Evolutionary conservation across 2,329 filamentous ascomycete genomes (phyloP).

Genomic region (Furcasterigmium sp.): DNA sequence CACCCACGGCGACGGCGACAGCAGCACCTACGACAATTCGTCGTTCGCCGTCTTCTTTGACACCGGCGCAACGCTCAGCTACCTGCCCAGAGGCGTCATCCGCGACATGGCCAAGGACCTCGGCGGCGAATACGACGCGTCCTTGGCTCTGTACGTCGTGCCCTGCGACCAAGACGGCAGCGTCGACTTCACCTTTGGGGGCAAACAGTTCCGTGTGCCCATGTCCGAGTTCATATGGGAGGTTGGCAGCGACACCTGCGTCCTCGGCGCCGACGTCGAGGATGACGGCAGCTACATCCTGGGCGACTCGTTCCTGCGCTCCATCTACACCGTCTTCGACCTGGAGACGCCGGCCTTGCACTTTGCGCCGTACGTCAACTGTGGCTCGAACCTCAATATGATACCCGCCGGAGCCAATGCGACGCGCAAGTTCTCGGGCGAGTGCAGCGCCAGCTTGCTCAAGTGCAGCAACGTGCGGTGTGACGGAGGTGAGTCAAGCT

Average conservation of each 20-base stretch:
- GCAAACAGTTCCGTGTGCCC: slow-evolving; percentile 35
- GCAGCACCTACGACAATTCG: slow-evolving; percentile 17
- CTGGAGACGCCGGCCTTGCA: slow-evolving; percentile 18
- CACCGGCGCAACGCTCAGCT: slow-evolving; percentile 62
- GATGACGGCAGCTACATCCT: slow-evolving; percentile 25
- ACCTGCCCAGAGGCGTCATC: slow-evolving; percentile 55
- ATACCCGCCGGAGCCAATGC: slow-evolving; percentile 16
- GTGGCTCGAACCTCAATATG: slow-evolving; percentile 16
- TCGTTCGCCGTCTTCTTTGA: slow-evolving; percentile 51
- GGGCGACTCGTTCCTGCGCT: slow-evolving; percentile 38
- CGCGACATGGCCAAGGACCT: slow-evolving; percentile 35
- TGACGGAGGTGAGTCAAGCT: neutral
- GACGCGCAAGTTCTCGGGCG: slow-evolving; percentile 14
- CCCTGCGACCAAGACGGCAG: slow-evolving; percentile 36
- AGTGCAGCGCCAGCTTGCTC: slow-evolving; percentile 10
- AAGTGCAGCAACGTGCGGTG: slow-evolving; percentile 1
- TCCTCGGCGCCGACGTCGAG: slow-evolving; percentile 41
- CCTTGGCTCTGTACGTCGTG: slow-evolving; percentile 41
- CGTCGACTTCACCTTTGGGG: slow-evolving; percentile 43
- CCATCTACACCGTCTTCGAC: slow-evolving; percentile 34
- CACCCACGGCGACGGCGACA: slow-evolving; percentile 21
- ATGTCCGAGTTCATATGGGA: slow-evolving; percentile 42
- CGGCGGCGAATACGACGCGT: slow-evolving; percentile 35
- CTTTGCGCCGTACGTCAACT: slow-evolving; percentile 18
- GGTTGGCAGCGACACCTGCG: slow-evolving; percentile 25